Evolutionary conservation across 257 asterid species (phyloP), one percentile per base, ranked within the genome.

Genomic region (Ilex aquifolium): DNA sequence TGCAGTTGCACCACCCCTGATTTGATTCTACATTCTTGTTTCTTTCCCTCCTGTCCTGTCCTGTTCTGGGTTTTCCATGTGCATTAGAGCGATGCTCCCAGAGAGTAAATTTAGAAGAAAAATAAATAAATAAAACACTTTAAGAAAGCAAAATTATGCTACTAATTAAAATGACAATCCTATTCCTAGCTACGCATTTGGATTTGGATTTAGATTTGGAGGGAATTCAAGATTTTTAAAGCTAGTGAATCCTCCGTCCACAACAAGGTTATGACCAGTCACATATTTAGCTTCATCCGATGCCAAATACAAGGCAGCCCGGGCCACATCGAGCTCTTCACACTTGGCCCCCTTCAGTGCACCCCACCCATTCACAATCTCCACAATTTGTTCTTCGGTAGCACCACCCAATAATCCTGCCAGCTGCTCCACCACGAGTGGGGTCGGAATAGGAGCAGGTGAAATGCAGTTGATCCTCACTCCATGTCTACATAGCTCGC

Each of bases 171-270:
- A 36, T 36, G 42, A 2, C 0, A 36, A 36, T 36, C 8, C 42
- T 36, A 36, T 4, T 4, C 42, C 27, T 21, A 21, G 27, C 27
- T 21, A 21, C 27, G 27, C 27, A 21, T 21, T 21, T 21, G 27
- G 27, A 21, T 21, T 21, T 21, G 8, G 42, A 4, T 36, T 36
- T 36, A 36, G 8, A 36, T 0, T 36, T 4, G 42, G 42, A 36
- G 42, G 42, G 42, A 36, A 36, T 36, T 5, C 42, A 36, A 36
- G 42, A 36, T 36, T 36, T 36, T 36, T 36, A 36, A 36, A 36
- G 42, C 42, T 64, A 5, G 76, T 77, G 54, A 69, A 77, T 21
- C 87, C 82, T 29, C 82, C 83, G 62, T 81, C 87, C 12, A 81
- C 63, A 16, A 75, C 52, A 36, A 81, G 44, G 32, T 81, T 68